Conservation (phyloP, 352 stramenopile genomes). For the Phytophthora brassicae region DNA sequence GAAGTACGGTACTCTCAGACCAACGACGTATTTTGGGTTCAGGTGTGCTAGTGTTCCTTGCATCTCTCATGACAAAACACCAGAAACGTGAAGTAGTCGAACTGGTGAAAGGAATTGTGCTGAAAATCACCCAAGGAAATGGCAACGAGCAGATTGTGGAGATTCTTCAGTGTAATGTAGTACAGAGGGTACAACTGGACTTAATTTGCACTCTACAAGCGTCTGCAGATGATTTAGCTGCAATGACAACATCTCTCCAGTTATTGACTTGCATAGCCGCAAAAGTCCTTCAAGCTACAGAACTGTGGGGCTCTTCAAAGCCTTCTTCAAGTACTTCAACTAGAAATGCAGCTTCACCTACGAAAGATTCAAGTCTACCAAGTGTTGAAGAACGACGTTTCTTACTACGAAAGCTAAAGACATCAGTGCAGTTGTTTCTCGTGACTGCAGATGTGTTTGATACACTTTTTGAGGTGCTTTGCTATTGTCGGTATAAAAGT, state of each 20-base stretch:
- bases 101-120: constrained; percentile 55
- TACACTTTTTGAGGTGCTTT: constrained; percentile 40
- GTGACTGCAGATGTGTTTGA: constrained; percentile 35
- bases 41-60: constrained; percentile 54
- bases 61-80: constrained; percentile 38
- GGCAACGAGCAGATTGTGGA: constrained; percentile 52
- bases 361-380: not conserved
- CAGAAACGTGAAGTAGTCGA: constrained; percentile 44
- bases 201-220: constrained; percentile 24
- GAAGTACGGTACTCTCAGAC: constrained; percentile 40
- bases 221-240: not conserved
- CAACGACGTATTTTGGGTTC: constrained; percentile 54
- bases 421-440: constrained; percentile 22
- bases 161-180: constrained; percentile 63
- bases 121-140: constrained; percentile 41
- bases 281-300: constrained; percentile 18
- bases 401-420: constrained; percentile 29
- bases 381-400: constrained; percentile 18
- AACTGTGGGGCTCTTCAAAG: constrained; percentile 8
- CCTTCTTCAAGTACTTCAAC: constrained; percentile 1
- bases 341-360: constrained; percentile 2
- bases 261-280: constrained; percentile 17
- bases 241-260: constrained; percentile 22
- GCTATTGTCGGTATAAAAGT: constrained; percentile 16
- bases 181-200: constrained; percentile 47